Evolutionary conservation across 2,329 filamentous ascomycete species (phyloP).

Genomic region (Ophiostoma sp.): DNA sequence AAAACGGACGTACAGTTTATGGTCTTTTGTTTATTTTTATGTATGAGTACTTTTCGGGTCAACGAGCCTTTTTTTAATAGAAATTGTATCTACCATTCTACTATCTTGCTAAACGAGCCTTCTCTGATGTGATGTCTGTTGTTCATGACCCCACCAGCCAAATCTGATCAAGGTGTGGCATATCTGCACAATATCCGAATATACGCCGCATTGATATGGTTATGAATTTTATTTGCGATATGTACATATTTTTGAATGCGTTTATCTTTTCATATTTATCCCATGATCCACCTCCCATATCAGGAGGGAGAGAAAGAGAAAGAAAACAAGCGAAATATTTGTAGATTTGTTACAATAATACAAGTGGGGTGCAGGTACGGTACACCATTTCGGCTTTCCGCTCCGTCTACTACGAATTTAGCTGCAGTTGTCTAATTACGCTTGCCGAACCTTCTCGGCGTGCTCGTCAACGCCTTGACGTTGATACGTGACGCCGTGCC

Average conservation of each 20-base stretch:
- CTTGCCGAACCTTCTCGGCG: neutral
- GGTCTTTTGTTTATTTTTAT: conserved; percentile 1
- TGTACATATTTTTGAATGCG: neutral
- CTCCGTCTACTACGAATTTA: neutral
- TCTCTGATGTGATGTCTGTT: too few relatives aligned
- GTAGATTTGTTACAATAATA: conserved; percentile 10
- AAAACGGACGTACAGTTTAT: neutral
- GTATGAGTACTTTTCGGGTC: conserved; percentile 8
- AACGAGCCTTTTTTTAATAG: neutral
- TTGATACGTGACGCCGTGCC: conserved; percentile 79
- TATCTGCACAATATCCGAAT: too few relatives aligned
- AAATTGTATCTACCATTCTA: neutral
- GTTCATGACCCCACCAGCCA: too few relatives aligned
- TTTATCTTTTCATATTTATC: neutral
- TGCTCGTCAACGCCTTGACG: conserved; percentile 19
- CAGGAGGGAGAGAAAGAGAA: too few relatives aligned
- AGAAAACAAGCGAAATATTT: neutral
- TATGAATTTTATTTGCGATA: neutral
- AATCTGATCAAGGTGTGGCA: too few relatives aligned
- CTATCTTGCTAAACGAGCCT: neutral
- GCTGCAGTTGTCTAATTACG: neutral
- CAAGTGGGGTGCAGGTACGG: neutral
- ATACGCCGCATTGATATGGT: neutral
- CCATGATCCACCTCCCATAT: too few relatives aligned
- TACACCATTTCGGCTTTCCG: neutral